Evolutionary conservation across 2,329 filamentous ascomycete species (phyloP).

Genomic region (Aureobasidium sp.): DNA sequence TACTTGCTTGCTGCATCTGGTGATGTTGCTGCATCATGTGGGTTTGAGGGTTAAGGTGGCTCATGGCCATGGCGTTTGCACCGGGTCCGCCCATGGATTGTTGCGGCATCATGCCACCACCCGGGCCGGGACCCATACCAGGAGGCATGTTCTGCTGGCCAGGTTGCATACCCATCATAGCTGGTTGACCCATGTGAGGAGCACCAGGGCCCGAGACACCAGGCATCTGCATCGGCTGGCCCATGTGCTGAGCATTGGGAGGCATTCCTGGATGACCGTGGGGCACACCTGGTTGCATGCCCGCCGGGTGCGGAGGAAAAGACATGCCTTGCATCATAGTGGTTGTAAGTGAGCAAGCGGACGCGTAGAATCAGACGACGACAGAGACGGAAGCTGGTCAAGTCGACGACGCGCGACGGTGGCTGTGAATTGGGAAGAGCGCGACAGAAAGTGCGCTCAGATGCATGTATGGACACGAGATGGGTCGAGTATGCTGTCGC

Average conservation of each 20-base stretch:
- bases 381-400: neutral
- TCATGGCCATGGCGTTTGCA: slow-evolving; percentile 61
- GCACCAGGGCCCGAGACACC: slow-evolving; percentile 64
- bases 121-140: slow-evolving; percentile 27
- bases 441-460: neutral
- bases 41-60: slow-evolving; percentile 60
- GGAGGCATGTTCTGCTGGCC: slow-evolving; percentile 47
- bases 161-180: slow-evolving; percentile 73
- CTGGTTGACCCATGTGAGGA: slow-evolving; percentile 62
- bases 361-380: slow-evolving; percentile 7
- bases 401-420: neutral
- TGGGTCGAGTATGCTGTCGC: neutral
- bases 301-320: slow-evolving; percentile 61
- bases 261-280: slow-evolving; percentile 56
- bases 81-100: slow-evolving; percentile 41
- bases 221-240: slow-evolving; percentile 65
- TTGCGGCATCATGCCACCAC: slow-evolving; percentile 28
- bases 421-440: neutral
- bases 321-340: slow-evolving; percentile 32
- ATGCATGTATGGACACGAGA: slow-evolving; percentile 8
- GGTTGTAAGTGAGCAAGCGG: neutral
- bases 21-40: slow-evolving; percentile 44
- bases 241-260: slow-evolving; percentile 63
- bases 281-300: slow-evolving; percentile 64
- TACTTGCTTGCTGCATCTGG: slow-evolving; percentile 28